phyloP scores from a whole-genome alignment of 768 basidiomycete species.

The Lactarius pseudohatsudake region DNA sequence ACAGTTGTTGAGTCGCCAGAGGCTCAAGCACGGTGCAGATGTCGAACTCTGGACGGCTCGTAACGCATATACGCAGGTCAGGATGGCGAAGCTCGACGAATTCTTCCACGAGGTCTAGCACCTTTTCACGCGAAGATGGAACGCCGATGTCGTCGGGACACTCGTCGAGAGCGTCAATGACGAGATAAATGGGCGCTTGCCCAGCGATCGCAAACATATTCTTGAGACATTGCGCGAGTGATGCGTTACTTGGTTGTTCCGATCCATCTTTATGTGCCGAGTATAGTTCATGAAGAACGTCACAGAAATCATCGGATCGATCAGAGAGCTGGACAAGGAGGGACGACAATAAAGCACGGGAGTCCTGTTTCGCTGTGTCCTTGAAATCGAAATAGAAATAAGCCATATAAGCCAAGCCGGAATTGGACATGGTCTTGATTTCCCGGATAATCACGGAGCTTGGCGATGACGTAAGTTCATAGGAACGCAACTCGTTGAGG shows the following conservation, averaged over 20 bases:
- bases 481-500: fast-evolving
- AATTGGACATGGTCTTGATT: background rate
- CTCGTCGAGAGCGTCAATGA: slow-evolving; percentile 1
- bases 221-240: slow-evolving; percentile 7
- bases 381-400: background rate
- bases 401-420: background rate
- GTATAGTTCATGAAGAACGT: background rate
- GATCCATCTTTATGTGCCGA: background rate
- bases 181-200: background rate
- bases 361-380: background rate
- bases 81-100: background rate
- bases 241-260: background rate
- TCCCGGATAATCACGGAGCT: slow-evolving; percentile 11
- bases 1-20: background rate
- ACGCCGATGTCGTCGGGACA: background rate
- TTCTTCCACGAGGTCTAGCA: background rate
- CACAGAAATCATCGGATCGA: slow-evolving; percentile 1
- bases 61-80: background rate
- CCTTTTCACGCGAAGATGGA: background rate
- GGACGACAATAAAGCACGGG: background rate
- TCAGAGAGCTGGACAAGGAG: slow-evolving; percentile 6
- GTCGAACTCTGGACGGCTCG: background rate
- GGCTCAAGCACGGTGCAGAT: background rate
- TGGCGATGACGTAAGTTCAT: no score
- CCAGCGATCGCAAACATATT: background rate